phyloP scores from a whole-genome alignment of 768 basidiomycete species.

The Mycena leptocephala region DNA sequence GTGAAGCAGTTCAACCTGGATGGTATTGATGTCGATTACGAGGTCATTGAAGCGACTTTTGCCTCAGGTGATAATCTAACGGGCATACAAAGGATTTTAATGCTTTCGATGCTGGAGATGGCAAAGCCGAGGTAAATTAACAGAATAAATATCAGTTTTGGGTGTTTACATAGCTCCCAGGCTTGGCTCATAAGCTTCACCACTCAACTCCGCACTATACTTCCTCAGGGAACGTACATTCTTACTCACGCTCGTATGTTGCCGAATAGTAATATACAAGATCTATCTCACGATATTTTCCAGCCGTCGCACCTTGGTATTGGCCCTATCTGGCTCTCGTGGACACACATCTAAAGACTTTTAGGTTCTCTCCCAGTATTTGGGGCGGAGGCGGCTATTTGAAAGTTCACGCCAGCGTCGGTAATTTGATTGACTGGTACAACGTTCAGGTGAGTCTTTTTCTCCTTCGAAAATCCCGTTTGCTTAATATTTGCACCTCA shows the following conservation, averaged over 20 bases:
- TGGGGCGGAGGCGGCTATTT: slow-evolving; percentile 71
- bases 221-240: slow-evolving; percentile 67
- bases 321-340: background rate
- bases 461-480: slow-evolving; percentile 33
- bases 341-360: background rate
- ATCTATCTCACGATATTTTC: background rate
- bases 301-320: slow-evolving; percentile 69
- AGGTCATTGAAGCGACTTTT: slow-evolving; percentile 47
- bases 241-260: slow-evolving; percentile 70
- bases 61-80: background rate
- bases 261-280: background rate
- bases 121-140: slow-evolving; percentile 20
- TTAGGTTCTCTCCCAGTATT: slow-evolving; percentile 59
- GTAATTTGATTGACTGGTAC: slow-evolving; percentile 78
- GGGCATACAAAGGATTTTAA: slow-evolving; percentile 66
- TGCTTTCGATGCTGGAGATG: slow-evolving; percentile 50
- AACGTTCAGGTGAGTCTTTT: slow-evolving; percentile 62
- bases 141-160: slow-evolving; percentile 58
- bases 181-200: slow-evolving; percentile 75
- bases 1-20: slow-evolving; percentile 75
- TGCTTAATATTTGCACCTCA: background rate
- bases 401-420: slow-evolving; percentile 67
- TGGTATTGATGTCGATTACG: slow-evolving; percentile 85
- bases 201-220: slow-evolving; percentile 61
- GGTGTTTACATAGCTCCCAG: slow-evolving; percentile 2